Evolutionary conservation across 2,329 filamentous ascomycete genomes (phyloP).

Genomic region (Colletotrichum sidae): DNA sequence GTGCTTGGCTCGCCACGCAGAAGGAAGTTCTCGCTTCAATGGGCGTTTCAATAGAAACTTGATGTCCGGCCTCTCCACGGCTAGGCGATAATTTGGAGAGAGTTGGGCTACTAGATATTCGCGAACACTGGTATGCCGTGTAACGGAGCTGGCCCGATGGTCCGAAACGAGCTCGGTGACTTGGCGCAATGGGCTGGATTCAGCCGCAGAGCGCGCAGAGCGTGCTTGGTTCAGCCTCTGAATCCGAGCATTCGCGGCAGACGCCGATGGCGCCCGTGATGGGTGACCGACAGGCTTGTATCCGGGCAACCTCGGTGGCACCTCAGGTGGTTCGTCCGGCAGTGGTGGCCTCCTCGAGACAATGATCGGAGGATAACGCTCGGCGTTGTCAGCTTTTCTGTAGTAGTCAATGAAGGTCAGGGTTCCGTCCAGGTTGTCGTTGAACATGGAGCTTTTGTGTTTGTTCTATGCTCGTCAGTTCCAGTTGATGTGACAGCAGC

Average conservation of each 20-base stretch:
- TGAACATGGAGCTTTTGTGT: conserved; percentile 43
- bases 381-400: not conserved
- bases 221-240: no score
- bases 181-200: no score
- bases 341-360: conserved; percentile 41
- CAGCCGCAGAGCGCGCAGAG: no score
- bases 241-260: no score
- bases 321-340: conserved; percentile 39
- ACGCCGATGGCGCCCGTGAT: not conserved
- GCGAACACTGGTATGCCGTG: not conserved
- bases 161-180: no score
- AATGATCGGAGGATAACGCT: conserved; percentile 37
- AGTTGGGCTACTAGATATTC: conserved; percentile 13
- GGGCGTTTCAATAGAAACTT: conserved; percentile 26
- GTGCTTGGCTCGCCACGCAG: conserved; percentile 12
- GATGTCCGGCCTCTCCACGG: conserved; percentile 27
- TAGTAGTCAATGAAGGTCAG: conserved; percentile 44
- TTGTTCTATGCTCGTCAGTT: conserved; percentile 24
- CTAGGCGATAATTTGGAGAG: conserved; percentile 6
- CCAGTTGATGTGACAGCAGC: conserved; percentile 11
- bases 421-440: conserved; percentile 56
- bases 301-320: not conserved
- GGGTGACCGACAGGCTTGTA: not conserved
- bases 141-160: no score
- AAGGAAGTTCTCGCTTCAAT: conserved; percentile 7